Evolutionary conservation across 1,284 basidiomycete genomes (phyloP).

Genomic region (Polyporus tsugae): DNA sequence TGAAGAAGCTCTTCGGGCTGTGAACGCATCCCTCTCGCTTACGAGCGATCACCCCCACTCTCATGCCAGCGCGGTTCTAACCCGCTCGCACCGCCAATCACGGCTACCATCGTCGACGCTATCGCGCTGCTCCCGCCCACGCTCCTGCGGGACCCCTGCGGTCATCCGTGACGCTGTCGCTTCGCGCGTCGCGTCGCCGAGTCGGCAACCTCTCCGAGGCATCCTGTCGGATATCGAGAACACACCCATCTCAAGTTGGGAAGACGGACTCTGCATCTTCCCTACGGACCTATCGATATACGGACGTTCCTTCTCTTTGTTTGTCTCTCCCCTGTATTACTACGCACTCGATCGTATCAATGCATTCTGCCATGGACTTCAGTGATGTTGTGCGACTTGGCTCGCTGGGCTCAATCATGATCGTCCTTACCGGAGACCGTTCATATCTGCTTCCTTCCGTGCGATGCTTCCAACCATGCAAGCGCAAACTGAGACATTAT

Average conservation of each 20-base stretch:
- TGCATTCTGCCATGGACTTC: too few species aligned
- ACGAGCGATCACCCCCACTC: background rate
- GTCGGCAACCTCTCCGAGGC: slow-evolving; percentile 9
- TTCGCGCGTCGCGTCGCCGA: background rate
- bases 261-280: too few species aligned
- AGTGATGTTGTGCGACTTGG: too few species aligned
- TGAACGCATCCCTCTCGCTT: background rate
- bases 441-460: too few species aligned
- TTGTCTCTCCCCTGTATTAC: too few species aligned
- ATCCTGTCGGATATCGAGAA: slow-evolving; percentile 15
- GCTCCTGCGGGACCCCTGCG: background rate
- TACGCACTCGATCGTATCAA: too few species aligned
- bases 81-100: slow-evolving; percentile 11
- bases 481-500: too few species aligned
- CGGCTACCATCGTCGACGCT: background rate
- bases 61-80: background rate
- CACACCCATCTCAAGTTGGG: background rate
- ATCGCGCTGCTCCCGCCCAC: background rate
- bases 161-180: background rate
- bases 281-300: too few species aligned
- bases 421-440: too few species aligned
- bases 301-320: too few species aligned
- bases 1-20: slow-evolving; percentile 37
- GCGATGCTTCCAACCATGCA: too few species aligned
- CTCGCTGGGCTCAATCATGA: too few species aligned